Evolutionary conservation across 495 filamentous ascomycete species (phyloP).

Genomic region (Copromyces sp.): DNA sequence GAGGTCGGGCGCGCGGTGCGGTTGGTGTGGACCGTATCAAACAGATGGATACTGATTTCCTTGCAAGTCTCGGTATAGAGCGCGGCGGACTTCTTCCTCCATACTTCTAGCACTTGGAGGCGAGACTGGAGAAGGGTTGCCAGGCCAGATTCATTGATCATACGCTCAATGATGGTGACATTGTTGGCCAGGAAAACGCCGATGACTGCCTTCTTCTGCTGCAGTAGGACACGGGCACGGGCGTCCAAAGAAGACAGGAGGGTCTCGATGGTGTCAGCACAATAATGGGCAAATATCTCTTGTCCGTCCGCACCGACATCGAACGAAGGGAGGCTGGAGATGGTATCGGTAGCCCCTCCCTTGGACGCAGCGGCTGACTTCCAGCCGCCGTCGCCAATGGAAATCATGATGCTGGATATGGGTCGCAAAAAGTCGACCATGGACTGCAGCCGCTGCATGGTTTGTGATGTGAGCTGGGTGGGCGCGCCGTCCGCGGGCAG

Average conservation of each 20-base stretch:
- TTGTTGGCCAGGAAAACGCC: slow-evolving; percentile 92
- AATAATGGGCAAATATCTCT: slow-evolving; percentile 82
- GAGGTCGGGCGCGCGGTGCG: slow-evolving; percentile 56
- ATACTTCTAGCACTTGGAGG: slow-evolving; percentile 59
- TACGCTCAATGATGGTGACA: slow-evolving; percentile 73
- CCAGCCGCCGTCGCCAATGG: slow-evolving; percentile 91
- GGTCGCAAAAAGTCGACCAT: slow-evolving; percentile 83
- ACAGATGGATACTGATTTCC: slow-evolving; percentile 71
- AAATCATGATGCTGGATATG: slow-evolving; percentile 79
- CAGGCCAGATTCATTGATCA: slow-evolving; percentile 75
- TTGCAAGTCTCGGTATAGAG: slow-evolving; percentile 84
- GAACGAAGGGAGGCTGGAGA: slow-evolving; percentile 62
- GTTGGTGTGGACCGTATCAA: slow-evolving; percentile 89
- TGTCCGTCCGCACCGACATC: slow-evolving; percentile 86
- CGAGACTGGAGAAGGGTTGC: slow-evolving; percentile 55
- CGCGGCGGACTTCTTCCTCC: slow-evolving; percentile 74
- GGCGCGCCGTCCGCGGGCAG: slow-evolving; percentile 72
- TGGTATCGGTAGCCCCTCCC: slow-evolving; percentile 48
- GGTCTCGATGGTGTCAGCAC: slow-evolving; percentile 71
- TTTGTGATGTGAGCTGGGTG: slow-evolving; percentile 67
- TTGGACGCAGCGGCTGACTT: slow-evolving; percentile 36
- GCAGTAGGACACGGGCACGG: slow-evolving; percentile 62
- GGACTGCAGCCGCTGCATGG: slow-evolving; percentile 76
- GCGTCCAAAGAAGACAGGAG: slow-evolving; percentile 69
- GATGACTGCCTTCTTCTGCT: slow-evolving; percentile 57